Conservation (phyloP, 257 asterid genomes). For the Datura wrightii region DNA sequence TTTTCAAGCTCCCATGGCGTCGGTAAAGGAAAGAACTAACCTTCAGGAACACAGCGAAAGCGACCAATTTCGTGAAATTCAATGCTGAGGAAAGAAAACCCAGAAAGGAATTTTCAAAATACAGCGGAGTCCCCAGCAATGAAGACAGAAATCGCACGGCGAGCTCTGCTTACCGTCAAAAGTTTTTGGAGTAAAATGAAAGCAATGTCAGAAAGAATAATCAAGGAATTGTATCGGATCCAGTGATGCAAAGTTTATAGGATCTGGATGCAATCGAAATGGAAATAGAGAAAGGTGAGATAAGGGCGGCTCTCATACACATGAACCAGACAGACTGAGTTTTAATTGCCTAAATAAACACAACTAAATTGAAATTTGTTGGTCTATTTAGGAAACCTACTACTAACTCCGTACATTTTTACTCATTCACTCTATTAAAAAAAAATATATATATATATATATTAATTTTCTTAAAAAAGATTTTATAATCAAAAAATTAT, state of each 20-base stretch:
- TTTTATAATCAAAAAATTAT: too few species aligned
- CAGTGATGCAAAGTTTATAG: neutral
- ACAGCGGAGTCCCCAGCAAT: conserved; percentile 17
- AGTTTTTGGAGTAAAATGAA: neutral
- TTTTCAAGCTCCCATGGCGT: too few species aligned
- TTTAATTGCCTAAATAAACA: neutral
- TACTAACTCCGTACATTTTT: too few species aligned
- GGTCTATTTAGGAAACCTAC: neutral
- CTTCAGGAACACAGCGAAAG: neutral
- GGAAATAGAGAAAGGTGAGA: neutral
- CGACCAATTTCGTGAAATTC: neutral
- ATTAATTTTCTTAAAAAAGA: too few species aligned
- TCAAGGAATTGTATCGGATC: conserved; percentile 20
- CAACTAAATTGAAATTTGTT: neutral
- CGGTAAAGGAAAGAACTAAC: neutral
- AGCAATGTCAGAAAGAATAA: conserved; percentile 16
- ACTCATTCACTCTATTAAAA: too few species aligned
- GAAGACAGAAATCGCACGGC: neutral
- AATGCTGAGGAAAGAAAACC: conserved; percentile 12
- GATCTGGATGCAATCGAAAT: conserved; percentile 6
- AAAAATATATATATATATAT: too few species aligned
- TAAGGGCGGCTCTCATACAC: neutral
- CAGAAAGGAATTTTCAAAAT: neutral
- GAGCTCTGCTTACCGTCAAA: neutral
- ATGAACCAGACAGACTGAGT: neutral